Base-by-base conservation (phyloP, 352 stramenopile species). In the Nothophytophthora sp. region DNA sequence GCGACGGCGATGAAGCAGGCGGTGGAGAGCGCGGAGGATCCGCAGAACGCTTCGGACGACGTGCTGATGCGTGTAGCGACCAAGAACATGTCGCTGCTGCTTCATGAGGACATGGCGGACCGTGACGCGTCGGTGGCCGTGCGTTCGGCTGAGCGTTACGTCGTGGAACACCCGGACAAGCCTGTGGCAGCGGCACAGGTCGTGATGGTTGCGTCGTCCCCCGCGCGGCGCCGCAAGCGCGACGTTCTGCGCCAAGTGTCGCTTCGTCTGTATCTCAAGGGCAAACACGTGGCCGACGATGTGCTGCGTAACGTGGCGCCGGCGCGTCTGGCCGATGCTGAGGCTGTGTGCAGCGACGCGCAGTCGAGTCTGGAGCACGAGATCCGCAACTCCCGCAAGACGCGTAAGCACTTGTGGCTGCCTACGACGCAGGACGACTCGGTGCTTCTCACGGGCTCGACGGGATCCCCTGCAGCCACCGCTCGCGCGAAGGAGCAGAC, bases 341-440 rank as follows among this genome's bases (percentile, higher is more conserved):
- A 89, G 40, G 44, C 56, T 8, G 73, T 86, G 18, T 81, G 70
- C 42, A 58, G 54, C 5, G 64, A 60, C 37, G 61, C 62, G 13
- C 43, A 63, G 16, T 87, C 77, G 34, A 86, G 66, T 50, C 63
- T 90, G 8, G 67, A 86, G 50, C 71, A 88, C 51, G 75, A 86
- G 53, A 83, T 88, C 59, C 58, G 68, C 36, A 60, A 67, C 37
- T 90, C 80, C 10, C 60, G 64, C 18, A 88, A 86, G 63, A 83
- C 74, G 4, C 61, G 83, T 33, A 87, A 82, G 38, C 76, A 87
- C 42, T 52, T 91, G 20, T 93, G 83, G 83, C 57, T 85, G 34
- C 76, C 83, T 1, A 70, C 66, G 62, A 93, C 83, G 6, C 80
- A 88, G 45, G 83, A 93, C 48, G 83, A 93, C 57, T 86, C 81